Evolutionary conservation across 2,329 filamentous ascomycete species (phyloP), one percentile per base, ranked within the genome.

Genomic region (Exophiala alcalophila): DNA sequence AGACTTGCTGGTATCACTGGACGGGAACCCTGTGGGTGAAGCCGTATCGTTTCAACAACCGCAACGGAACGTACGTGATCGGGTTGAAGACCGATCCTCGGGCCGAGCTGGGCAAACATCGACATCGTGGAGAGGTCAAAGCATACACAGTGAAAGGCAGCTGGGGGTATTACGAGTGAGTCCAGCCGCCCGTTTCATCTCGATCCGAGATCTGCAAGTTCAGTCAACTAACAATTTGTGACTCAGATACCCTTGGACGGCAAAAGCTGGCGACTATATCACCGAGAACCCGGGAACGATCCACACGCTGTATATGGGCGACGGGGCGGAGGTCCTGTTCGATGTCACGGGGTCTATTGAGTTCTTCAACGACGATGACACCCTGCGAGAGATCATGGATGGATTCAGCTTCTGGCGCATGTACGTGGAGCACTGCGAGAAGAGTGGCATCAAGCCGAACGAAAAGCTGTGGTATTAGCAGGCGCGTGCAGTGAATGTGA

Each of bases 231-330:
- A 16, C 16, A 21, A 14, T 23, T 18, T 26, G 14, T 32, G n/a
- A 15, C 3, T 15, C 32, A 56, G 54, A 38, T 56, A 57, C 32
- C 42, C 47, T 21, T 57, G 54, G 54, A 39, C 45, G 16, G 54
- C 42, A 25, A 40, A 40, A 31, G 47, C 54, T 21, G 54, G 54
- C 0, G 53, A 57, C 42, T 57, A 56, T 27, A 47, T 57, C 15
- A 47, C 47, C 15, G 53, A 57, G 31, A 53, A 45, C 27, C 54
- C 53, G 10, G 54, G 54, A n/a, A 56, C 54, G 6, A 57, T 57
- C 27, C 54, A 57, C 33, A 57, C 54, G 26, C 41, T 57, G 24
- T 51, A 45, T 31, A 57, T 57, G 53, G 44, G 51, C 4, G 41
- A 44, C 11, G 44, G 40, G 4, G 24, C 49, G 2, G 53, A 57